Evolutionary conservation across 2,329 filamentous ascomycete genomes (phyloP), one percentile per base, ranked within the genome.

Genomic region (Byssothecium circinans): DNA sequence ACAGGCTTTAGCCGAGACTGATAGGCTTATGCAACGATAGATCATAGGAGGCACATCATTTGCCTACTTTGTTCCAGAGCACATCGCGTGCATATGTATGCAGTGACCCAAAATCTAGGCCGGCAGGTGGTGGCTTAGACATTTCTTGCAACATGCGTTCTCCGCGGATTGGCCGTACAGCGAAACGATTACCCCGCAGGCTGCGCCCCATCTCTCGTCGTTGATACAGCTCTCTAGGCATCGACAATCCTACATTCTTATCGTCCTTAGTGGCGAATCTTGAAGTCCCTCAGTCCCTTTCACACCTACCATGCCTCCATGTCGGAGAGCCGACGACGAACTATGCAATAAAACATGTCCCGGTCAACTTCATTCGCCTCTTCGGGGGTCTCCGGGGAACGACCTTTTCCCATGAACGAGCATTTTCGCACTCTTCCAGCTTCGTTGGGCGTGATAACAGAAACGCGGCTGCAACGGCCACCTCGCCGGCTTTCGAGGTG

Each of bases 391-490:
- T 35, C 33, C 33, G 23, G 37, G 33, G n/a, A n/a, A n/a, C 39
- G 11, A 27, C 39, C 25, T 4, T 8, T 5, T 25, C 20, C 32
- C 23, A 38, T 43, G 33, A 43, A 27, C 18, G 45, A 47, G 36
- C 17, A 23, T 8, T 41, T 43, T 25, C n/a, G 45, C 37, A 20
- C 46, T 27, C 47, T 53, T 19, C 23, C 48, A 49, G 52, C 54
- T 18, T 47, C 52, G 27, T 29, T 35, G 18, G 46, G 35, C 25
- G 30, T 30, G 22, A 43, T 34, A 25, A 43, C 43, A 8, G 35
- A 53, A 38, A 52, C 38, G 19, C 47, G 44, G 17, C 20, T 57
- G 37, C 42, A 50, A 43, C 41, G 42, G 30, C 33, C 32, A 33
- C 43, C 17, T n/a, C 38, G 49, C 17, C 46, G 33, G 19, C 32